These are phyloP conservation scores for Ogataea parapolymorpha DNA, from an alignment of 805 yeast species.

Conservation along the genomic window DNA sequence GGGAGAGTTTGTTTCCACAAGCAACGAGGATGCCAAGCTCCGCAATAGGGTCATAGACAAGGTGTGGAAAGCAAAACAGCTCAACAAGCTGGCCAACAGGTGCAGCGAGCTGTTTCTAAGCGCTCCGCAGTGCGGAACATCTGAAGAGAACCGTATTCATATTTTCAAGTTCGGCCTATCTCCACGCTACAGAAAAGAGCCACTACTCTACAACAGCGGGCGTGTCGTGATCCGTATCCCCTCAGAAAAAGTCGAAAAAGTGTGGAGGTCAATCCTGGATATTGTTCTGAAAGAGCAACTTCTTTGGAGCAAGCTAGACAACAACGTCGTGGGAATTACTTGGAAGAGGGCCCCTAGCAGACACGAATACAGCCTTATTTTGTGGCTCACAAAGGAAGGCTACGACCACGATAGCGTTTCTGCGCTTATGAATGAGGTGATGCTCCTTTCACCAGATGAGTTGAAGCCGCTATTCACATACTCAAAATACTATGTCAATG, in stretches of 20 bases:
- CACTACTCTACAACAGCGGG: constrained; percentile 18
- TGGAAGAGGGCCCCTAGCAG: constrained; percentile 15
- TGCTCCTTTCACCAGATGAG: constrained; percentile 14
- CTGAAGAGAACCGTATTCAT: constrained; percentile 12
- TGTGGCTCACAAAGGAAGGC: constrained; percentile 20
- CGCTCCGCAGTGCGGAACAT: not conserved
- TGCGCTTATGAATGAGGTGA: constrained; percentile 17
- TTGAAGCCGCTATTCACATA: constrained; percentile 19
- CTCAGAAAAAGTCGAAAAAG: constrained; percentile 8
- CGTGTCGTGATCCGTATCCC: constrained; percentile 17
- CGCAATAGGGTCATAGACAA: constrained; percentile 18
- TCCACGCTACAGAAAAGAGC: constrained; percentile 19
- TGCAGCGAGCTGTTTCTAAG: constrained; percentile 11
- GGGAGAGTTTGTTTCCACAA: constrained; percentile 13
- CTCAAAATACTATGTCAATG: constrained; percentile 17
- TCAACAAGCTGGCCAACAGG: constrained; percentile 8
- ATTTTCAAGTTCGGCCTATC: constrained; percentile 21
- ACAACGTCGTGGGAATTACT: constrained; percentile 18
- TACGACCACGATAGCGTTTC: constrained; percentile 13
- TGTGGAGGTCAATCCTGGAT: constrained; percentile 15
- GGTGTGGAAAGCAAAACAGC: constrained; percentile 20
- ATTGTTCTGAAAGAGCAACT: constrained; percentile 18
- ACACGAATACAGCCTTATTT: constrained; percentile 12
- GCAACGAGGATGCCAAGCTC: constrained; percentile 4
- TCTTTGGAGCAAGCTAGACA: constrained; percentile 19